These are phyloP conservation scores for Pythium pectinolyticum DNA, from an alignment of 352 stramenopile genomes.

Conservation along the genomic window DNA sequence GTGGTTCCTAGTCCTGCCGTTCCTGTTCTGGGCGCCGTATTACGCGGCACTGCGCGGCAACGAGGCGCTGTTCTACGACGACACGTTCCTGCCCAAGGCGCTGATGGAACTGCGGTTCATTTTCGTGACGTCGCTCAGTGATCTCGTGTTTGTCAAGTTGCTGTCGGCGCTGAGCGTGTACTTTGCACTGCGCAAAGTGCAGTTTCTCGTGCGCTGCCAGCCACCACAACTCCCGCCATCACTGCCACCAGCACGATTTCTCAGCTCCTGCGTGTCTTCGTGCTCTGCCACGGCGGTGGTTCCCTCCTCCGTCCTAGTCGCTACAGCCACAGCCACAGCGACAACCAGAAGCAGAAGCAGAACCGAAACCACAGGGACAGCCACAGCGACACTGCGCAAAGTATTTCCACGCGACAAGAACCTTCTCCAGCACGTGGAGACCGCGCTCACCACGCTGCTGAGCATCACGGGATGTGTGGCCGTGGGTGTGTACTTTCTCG, in stretches of 20 bases:
- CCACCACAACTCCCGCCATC: background rate
- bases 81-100: conserved; percentile 10
- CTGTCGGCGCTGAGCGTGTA: conserved; percentile 7
- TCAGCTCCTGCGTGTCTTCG: too few species aligned
- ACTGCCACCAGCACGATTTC: too few species aligned
- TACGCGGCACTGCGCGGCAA: background rate
- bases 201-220: background rate
- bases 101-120: conserved; percentile 13
- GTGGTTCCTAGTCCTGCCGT: conserved; percentile 4
- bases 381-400: too few species aligned
- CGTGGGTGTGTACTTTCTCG: background rate
- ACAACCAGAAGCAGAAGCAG: too few species aligned
- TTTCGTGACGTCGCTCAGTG: conserved; percentile 14
- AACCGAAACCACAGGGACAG: too few species aligned
- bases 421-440: background rate
- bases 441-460: background rate
- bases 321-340: too few species aligned
- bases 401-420: too few species aligned
- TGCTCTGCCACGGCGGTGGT: too few species aligned
- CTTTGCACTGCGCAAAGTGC: conserved; percentile 3
- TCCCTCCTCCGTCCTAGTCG: too few species aligned
- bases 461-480: background rate
- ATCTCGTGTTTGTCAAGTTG: conserved; percentile 14
- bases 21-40: conserved; percentile 14
- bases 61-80: conserved; percentile 1